Conservation (phyloP, 208 protist species). For the Acanthamoeba triangularis region DNA sequence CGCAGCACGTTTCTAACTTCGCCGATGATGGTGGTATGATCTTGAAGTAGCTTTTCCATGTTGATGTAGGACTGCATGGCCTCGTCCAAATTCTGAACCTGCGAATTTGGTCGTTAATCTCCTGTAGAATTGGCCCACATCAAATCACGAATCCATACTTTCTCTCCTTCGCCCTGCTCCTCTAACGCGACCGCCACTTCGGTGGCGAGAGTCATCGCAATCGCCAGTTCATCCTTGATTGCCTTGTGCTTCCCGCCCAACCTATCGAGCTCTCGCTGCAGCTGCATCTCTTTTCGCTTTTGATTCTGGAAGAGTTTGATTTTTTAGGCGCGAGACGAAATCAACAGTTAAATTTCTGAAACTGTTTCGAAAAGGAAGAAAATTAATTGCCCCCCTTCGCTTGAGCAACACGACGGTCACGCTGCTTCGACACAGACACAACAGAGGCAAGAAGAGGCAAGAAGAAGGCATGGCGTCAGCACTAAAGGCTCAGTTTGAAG, state of each 20-base stretch:
- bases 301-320: neutral
- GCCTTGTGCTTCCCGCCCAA: constrained; percentile 9
- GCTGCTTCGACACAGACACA: no score
- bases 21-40: neutral
- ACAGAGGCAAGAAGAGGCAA: neutral
- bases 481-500: constrained; percentile 51
- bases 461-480: constrained; percentile 18
- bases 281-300: neutral
- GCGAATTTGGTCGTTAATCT: neutral
- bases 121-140: neutral
- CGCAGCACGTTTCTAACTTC: neutral
- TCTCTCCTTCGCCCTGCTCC: constrained; percentile 18
- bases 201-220: constrained; percentile 10
- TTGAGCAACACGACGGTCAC: no score
- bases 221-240: constrained; percentile 17
- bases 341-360: neutral
- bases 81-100: constrained; percentile 6
- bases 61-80: constrained; percentile 1
- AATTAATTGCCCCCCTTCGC: no score
- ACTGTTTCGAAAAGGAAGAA: no score
- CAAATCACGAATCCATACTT: neutral
- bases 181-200: constrained; percentile 11
- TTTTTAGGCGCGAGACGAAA: neutral
- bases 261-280: constrained; percentile 9
- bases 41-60: neutral